A percentile compares a stretch with the other conserved stretches of the same genome.
phyloP scores from a whole-genome alignment of 164 flowering plant genomes.

The Kalanchoe fedtschenkoi region DNA sequence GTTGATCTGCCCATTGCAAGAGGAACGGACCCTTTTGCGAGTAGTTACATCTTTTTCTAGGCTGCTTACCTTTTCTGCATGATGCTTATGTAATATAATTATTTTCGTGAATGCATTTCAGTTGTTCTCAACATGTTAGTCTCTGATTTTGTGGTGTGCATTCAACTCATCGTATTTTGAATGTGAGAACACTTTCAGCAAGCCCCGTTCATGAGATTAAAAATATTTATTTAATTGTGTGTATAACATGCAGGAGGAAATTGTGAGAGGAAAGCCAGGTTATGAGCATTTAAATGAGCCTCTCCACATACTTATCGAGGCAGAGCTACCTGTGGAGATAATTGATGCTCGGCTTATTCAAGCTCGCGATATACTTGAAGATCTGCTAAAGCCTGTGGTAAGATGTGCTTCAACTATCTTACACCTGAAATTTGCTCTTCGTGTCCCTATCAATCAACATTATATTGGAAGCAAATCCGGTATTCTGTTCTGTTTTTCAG shows the following conservation, averaged over 20 bases:
- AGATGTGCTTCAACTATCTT: background rate
- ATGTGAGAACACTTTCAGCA: too few species aligned
- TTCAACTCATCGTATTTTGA: too few species aligned
- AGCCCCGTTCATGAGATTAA: too few species aligned
- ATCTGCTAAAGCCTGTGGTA: conserved; percentile 83
- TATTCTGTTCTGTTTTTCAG: conserved; percentile 22
- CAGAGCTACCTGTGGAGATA: conserved; percentile 79
- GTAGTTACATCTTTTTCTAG: too few species aligned
- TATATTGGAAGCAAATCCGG: background rate
- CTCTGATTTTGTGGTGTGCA: too few species aligned
- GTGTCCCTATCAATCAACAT: too few species aligned
- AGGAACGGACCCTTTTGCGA: too few species aligned
- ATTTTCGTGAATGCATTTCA: too few species aligned
- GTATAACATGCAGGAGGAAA: conserved; percentile 50
- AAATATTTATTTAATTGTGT: background rate
- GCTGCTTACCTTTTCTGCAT: too few species aligned
- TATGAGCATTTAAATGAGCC: conserved; percentile 93
- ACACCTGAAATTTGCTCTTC: background rate
- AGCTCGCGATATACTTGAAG: conserved; percentile 84
- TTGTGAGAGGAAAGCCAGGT: conserved; percentile 94
- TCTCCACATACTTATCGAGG: conserved; percentile 83
- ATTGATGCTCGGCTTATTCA: conserved; percentile 77
- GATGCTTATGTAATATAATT: too few species aligned
- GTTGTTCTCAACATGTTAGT: too few species aligned
- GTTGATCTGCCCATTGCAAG: background rate